A percentile compares a stretch with the other conserved stretches of the same genome.
Evolutionary conservation across 2,329 filamentous ascomycete genomes (phyloP).

Genomic region (Phoma herbarum): DNA sequence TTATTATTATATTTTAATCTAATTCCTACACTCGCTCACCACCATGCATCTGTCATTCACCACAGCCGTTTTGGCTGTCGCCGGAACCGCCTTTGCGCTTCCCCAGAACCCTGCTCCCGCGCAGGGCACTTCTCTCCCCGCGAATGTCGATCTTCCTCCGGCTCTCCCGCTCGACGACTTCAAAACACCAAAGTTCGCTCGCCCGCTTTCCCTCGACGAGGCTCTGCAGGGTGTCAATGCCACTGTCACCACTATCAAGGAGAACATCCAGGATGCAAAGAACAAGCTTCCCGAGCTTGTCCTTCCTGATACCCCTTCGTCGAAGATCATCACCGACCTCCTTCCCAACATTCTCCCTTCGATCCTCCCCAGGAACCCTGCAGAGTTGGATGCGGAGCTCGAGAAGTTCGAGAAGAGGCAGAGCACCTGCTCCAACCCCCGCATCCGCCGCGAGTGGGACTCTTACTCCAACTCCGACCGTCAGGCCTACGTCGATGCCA

Average conservation of each 20-base stretch:
- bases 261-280: slow-evolving; percentile 23
- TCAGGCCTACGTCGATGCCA: slow-evolving; percentile 38
- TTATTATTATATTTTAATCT: slow-evolving; percentile 23
- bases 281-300: slow-evolving; percentile 20
- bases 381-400: slow-evolving; percentile 20
- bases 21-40: slow-evolving; percentile 17
- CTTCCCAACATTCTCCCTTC: slow-evolving; percentile 11
- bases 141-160: slow-evolving; percentile 11
- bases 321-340: slow-evolving; percentile 14
- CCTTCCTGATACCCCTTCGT: slow-evolving; percentile 10
- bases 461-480: slow-evolving; percentile 33
- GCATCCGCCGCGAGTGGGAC: slow-evolving; percentile 47
- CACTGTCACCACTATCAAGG: slow-evolving; percentile 29
- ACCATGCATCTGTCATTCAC: slow-evolving; percentile 22
- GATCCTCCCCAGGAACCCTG: slow-evolving; percentile 8
- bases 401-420: slow-evolving; percentile 27
- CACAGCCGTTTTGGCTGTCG: slow-evolving; percentile 21
- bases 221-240: slow-evolving; percentile 24
- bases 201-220: slow-evolving; percentile 22
- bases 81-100: slow-evolving; percentile 20
- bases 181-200: slow-evolving; percentile 27
- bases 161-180: slow-evolving; percentile 19
- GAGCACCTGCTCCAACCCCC: slow-evolving; percentile 38
- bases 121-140: slow-evolving; percentile 17
- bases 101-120: slow-evolving; percentile 23